Evolutionary conservation across 805 yeast genomes (phyloP), one percentile per base, ranked within the genome.

Genomic region (Barnettozyma botsteinii): DNA sequence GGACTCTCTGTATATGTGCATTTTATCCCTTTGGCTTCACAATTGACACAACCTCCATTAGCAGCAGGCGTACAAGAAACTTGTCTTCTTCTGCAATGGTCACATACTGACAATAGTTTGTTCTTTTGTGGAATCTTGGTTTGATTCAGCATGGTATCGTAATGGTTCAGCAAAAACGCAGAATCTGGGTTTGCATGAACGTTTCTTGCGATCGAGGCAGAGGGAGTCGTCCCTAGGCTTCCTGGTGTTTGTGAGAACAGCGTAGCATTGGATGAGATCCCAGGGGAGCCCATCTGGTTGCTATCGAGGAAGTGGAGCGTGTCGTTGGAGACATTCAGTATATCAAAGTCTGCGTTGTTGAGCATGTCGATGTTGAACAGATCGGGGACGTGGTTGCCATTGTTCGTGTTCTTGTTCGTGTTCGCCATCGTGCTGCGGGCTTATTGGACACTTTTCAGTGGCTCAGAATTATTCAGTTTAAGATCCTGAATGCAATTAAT

Each of bases 71-170:
- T 81, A 66, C 97, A 89, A 48, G 84, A 77, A 18, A 83, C 81
- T 55, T 85, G 85, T 35, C 89, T 69, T 42, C 88, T 66, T 31
- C 94, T 69, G 60, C 97, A 89, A 50, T 81, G 86, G 55, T 85
- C 95, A 56, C 96, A 88, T 5, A 24, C n/a, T 11, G 21, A 29
- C 7, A 10, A 10, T 15, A 13, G 8, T 14, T 27, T 9, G 18
- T 7, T n/a, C 9, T 13, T 14, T 15, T 17, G 8, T 5, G 18
- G n/a, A 5, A 5, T 9, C 9, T 18, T 30, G 8, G 23, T n/a
- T 9, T 24, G 26, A n/a, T 30, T 36, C 4, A 36, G 17, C 34
- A 30, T 36, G 15, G 33, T 36, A 18, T 23, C 31, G 22, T 36
- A 36, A 14, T 36, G 37, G 29, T 19, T 22, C 8, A 34, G 11